phyloP scores from a whole-genome alignment of 208 protist genomes.

The Trypanosoma scelopori region DNA sequence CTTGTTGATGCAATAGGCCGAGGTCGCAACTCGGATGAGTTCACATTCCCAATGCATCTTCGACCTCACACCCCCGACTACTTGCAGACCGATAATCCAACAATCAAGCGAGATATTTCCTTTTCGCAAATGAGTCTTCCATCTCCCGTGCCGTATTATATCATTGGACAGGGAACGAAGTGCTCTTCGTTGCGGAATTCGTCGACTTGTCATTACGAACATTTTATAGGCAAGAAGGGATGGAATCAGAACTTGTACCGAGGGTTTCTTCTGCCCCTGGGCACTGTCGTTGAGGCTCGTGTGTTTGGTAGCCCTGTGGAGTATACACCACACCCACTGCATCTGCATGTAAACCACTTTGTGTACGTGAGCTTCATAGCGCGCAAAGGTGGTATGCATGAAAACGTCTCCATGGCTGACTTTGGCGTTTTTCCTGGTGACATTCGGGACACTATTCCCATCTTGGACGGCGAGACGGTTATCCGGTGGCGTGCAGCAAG shows the following conservation, averaged over 20 bases:
- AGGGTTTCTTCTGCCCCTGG: constrained; percentile 69
- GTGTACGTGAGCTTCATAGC: constrained; percentile 69
- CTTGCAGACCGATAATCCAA: constrained; percentile 31
- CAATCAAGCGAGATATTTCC: constrained; percentile 53
- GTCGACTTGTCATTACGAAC: constrained; percentile 61
- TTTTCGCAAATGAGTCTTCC: constrained; percentile 61
- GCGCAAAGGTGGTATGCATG: constrained; percentile 65
- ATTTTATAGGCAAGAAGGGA: constrained; percentile 56
- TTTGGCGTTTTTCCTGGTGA: constrained; percentile 65
- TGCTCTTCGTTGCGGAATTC: constrained; percentile 62
- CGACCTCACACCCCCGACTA: constrained; percentile 49
- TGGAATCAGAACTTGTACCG: constrained; percentile 33
- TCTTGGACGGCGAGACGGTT: constrained; percentile 76
- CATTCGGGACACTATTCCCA: constrained; percentile 85
- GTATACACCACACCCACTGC: constrained; percentile 70
- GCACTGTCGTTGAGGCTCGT: constrained; percentile 56
- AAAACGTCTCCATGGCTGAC: constrained; percentile 67
- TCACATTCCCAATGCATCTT: constrained; percentile 47
- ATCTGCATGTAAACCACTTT: constrained; percentile 90
- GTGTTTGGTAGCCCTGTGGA: constrained; percentile 78
- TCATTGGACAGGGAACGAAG: constrained; percentile 66
- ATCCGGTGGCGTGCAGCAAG: constrained; percentile 81
- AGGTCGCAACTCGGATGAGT: constrained; percentile 1
- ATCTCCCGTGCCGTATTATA: constrained; percentile 49
- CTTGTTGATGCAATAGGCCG: constrained; percentile 3